These are phyloP conservation scores for Aspergillus sp. DNA, from an alignment of 2,329 filamentous ascomycete genomes.

Conservation along the genomic window DNA sequence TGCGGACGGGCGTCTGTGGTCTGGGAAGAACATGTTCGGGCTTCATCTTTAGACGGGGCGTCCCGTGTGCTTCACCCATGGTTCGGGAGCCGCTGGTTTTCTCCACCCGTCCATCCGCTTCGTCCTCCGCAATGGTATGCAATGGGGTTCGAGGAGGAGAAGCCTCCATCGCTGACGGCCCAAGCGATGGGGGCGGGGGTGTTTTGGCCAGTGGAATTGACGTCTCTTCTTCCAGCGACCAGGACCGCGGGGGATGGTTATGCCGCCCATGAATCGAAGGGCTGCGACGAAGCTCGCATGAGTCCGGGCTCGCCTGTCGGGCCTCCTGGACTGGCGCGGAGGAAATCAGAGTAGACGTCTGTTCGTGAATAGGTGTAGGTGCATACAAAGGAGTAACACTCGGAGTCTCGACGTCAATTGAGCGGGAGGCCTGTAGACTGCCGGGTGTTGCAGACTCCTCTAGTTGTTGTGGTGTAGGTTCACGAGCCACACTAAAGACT, in stretches of 20 bases:
- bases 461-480: neutral
- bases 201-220: constrained; percentile 15
- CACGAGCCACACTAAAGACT: neutral
- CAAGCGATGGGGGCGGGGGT: constrained; percentile 31
- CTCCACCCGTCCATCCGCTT: constrained; percentile 35
- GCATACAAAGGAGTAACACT: constrained; percentile 17
- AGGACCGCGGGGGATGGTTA: constrained; percentile 22
- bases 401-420: neutral
- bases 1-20: constrained; percentile 28
- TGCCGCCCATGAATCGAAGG: constrained; percentile 39
- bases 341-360: constrained; percentile 46
- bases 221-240: constrained; percentile 30
- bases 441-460: too few relatives aligned
- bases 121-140: constrained; percentile 52
- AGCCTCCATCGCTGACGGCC: constrained; percentile 24
- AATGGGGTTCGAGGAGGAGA: constrained; percentile 44
- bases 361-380: constrained; percentile 31
- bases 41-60: constrained; percentile 38
- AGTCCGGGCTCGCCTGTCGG: constrained; percentile 14
- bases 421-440: constrained; percentile 1
- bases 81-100: constrained; percentile 39
- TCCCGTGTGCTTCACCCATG: constrained; percentile 31
- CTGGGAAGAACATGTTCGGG: constrained; percentile 37
- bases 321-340: constrained; percentile 30
- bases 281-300: constrained; percentile 30